Conservation (phyloP, 345 rosid species). For the Boechera retrofracta region DNA sequence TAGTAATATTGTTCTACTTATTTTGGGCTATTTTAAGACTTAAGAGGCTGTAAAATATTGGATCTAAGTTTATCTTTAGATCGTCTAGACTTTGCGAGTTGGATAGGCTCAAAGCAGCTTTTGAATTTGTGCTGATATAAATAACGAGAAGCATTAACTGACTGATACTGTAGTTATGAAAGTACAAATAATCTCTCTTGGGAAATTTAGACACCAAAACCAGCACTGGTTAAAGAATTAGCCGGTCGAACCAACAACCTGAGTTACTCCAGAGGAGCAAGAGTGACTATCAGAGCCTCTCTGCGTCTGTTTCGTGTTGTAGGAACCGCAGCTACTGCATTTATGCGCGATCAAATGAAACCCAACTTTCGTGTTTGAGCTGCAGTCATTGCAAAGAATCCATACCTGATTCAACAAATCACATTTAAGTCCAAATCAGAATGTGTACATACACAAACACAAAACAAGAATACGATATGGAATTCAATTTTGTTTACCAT, state of each 20-base stretch:
- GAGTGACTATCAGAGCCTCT: constrained; percentile 56
- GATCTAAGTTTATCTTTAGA: not conserved
- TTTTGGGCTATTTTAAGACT: constrained; percentile 17
- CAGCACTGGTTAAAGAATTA: constrained; percentile 14
- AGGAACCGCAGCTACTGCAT: constrained; percentile 70
- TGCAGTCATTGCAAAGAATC: constrained; percentile 94
- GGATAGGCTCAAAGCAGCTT: not conserved
- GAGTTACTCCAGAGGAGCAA: constrained; percentile 59
- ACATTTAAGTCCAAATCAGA: not conserved
- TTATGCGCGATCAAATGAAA: constrained; percentile 80
- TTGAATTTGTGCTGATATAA: constrained; percentile 5
- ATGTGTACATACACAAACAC: not conserved
- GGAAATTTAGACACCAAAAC: constrained; percentile 14
- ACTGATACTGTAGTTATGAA: not conserved
- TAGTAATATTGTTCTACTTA: no score
- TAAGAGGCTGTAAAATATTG: not conserved
- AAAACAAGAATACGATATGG: not conserved
- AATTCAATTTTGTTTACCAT: constrained; percentile 51
- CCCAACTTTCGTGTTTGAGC: constrained; percentile 59
- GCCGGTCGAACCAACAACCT: constrained; percentile 52
- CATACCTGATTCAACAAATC: constrained; percentile 54
- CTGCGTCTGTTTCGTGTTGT: constrained; percentile 74
- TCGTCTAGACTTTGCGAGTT: not conserved
- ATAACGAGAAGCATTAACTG: not conserved
- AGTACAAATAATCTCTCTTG: constrained; percentile 1